Evolutionary conservation across 495 filamentous ascomycete genomes (phyloP).

Genomic region (Penicillium steckii): DNA sequence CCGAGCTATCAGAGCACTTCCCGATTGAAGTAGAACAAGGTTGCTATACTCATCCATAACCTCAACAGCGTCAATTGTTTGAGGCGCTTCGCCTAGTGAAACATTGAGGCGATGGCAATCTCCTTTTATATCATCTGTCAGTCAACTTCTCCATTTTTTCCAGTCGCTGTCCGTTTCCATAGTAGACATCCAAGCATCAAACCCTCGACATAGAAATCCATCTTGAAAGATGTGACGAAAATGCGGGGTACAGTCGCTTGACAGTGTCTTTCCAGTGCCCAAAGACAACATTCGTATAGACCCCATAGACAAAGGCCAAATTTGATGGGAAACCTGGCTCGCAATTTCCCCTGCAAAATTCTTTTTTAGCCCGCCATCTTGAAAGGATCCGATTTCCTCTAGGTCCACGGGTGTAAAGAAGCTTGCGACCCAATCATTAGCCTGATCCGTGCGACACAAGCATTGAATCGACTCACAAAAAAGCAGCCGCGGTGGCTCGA

Average conservation of each 20-base stretch:
- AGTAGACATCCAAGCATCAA: constrained; percentile 23
- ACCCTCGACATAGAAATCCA: constrained; percentile 20
- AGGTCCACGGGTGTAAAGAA: constrained; percentile 21
- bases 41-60: constrained; percentile 23
- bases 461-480: constrained; percentile 14
- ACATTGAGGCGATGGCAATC: constrained; percentile 2
- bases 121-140: constrained; percentile 4
- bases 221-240: constrained; percentile 23
- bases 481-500: constrained; percentile 19
- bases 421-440: background rate
- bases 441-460: background rate
- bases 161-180: constrained; percentile 20
- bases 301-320: constrained; percentile 14
- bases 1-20: constrained; percentile 12
- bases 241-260: constrained; percentile 4
- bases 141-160: constrained; percentile 9
- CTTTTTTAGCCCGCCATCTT: constrained; percentile 24
- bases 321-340: constrained; percentile 9
- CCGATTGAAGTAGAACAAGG: constrained; percentile 16
- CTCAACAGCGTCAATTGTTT: constrained; percentile 14
- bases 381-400: constrained; percentile 19
- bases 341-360: constrained; percentile 26
- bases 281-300: constrained; percentile 16
- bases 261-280: constrained; percentile 10
- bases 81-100: background rate